Evolutionary conservation across 1,284 basidiomycete genomes (phyloP).

Genomic region (Marasmius fiardii): DNA sequence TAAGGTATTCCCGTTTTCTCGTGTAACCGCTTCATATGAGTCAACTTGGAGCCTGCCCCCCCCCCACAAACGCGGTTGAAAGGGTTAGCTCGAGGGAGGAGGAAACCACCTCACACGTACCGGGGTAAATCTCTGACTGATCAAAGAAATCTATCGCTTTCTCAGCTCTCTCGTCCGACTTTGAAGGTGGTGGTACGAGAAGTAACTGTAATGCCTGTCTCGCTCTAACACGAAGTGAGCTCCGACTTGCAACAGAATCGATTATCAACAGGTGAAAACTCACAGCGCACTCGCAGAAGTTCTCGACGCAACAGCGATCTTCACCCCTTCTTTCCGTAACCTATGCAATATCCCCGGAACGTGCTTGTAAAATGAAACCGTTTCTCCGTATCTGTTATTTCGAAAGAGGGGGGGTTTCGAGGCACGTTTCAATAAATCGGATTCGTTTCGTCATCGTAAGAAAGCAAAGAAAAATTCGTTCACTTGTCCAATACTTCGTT

Average conservation of each 20-base stretch:
- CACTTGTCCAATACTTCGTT: conserved; percentile 66
- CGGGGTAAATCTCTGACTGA: conserved; percentile 83
- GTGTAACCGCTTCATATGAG: conserved; percentile 77
- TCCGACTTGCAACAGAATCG: too few relatives aligned
- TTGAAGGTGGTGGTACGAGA: conserved; percentile 50
- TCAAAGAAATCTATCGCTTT: conserved; percentile 72
- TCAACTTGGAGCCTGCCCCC: conserved; percentile 78
- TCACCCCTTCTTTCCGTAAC: conserved; percentile 50
- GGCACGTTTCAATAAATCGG: not conserved
- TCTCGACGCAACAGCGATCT: conserved; percentile 75
- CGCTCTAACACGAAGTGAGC: too few relatives aligned
- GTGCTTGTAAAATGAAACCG: conserved; percentile 70
- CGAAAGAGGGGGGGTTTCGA: conserved; percentile 14
- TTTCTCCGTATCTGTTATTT: conserved; percentile 44
- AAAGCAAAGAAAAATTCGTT: not conserved
- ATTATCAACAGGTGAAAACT: conserved; percentile 32
- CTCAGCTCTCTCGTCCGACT: conserved; percentile 35
- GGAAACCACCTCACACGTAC: conserved; percentile 25
- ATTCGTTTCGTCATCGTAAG: too few relatives aligned
- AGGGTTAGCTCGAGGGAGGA: not conserved
- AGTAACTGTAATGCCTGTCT: conserved; percentile 71
- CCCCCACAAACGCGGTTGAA: not conserved
- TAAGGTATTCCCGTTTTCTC: conserved; percentile 80
- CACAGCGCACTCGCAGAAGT: conserved; percentile 71
- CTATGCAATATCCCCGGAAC: conserved; percentile 75